Percentiles rank a stretch among this genome's conserved stretches.
Conservation (phyloP, 2,329 filamentous ascomycete genomes). For the Pseudocercospora fuligena region DNA sequence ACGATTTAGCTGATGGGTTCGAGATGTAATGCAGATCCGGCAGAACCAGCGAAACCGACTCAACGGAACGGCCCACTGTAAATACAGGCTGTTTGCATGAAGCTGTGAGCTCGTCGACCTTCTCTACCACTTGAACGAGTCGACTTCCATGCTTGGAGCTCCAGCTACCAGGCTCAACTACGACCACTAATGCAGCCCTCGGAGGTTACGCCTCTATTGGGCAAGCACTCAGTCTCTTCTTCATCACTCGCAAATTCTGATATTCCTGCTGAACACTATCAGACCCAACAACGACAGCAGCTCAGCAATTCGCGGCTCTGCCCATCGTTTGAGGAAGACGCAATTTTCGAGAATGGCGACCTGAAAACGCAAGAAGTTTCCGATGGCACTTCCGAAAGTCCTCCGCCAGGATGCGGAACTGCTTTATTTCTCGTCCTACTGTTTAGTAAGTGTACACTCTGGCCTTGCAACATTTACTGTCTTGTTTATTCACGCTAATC, state of each 20-base stretch:
- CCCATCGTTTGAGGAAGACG: background rate
- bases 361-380: background rate
- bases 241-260: background rate
- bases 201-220: slow-evolving; percentile 5
- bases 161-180: slow-evolving; percentile 5
- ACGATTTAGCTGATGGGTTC: too few relatives aligned
- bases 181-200: slow-evolving; percentile 10
- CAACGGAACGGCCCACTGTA: too few relatives aligned
- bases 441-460: background rate
- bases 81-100: background rate
- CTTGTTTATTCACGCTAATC: background rate
- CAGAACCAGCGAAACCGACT: too few relatives aligned
- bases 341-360: background rate
- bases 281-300: background rate
- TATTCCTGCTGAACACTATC: background rate
- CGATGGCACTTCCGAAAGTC: background rate
- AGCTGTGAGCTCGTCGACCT: background rate
- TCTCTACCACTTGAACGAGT: background rate
- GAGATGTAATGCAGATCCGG: too few relatives aligned
- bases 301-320: background rate
- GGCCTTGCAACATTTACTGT: background rate
- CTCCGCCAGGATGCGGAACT: slow-evolving; percentile 9
- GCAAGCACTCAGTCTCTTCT: background rate
- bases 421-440: slow-evolving; percentile 10
- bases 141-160: background rate